A percentile compares a stretch with the other conserved stretches of the same genome.
phyloP scores from a whole-genome alignment of 495 filamentous ascomycete genomes.

The Aspergillus incahuasiensis region DNA sequence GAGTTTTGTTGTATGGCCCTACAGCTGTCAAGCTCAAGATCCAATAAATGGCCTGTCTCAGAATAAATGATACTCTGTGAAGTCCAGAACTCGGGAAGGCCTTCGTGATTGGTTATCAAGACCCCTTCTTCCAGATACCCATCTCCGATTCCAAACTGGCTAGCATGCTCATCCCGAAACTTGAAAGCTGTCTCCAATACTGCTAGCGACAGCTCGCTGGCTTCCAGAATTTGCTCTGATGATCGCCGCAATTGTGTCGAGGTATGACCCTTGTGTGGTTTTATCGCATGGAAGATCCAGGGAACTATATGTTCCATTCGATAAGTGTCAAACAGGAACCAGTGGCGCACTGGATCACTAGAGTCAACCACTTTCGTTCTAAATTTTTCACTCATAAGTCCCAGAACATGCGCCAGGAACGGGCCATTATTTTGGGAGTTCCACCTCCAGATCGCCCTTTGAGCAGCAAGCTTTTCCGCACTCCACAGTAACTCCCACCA shows the following conservation, averaged over 20 bases:
- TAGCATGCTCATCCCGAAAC: constrained; percentile 64
- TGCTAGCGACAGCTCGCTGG: constrained; percentile 69
- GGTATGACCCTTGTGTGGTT: constrained; percentile 44
- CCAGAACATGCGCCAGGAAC: constrained; percentile 63
- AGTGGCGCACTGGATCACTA: constrained; percentile 69
- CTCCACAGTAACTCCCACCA: constrained; percentile 83
- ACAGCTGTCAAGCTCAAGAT: constrained; percentile 41
- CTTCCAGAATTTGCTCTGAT: constrained; percentile 64
- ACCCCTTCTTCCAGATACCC: constrained; percentile 66
- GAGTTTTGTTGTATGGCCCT: constrained; percentile 33
- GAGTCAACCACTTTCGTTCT: constrained; percentile 57
- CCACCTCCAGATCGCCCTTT: constrained; percentile 72
- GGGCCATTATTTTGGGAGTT: constrained; percentile 40
- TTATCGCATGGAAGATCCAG: constrained; percentile 69
- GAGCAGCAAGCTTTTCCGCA: constrained; percentile 84
- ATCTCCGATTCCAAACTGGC: constrained; percentile 63
- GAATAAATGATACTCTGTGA: constrained; percentile 43
- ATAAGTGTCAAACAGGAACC: constrained; percentile 74
- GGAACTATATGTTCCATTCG: constrained; percentile 69
- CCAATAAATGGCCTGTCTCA: constrained; percentile 48
- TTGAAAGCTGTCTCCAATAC: constrained; percentile 66
- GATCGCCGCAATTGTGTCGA: constrained; percentile 30
- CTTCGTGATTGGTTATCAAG: constrained; percentile 53
- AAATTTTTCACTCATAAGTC: constrained; percentile 62
- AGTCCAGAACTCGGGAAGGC: constrained; percentile 77